Conservation (phyloP, 768 basidiomycete species). For the Phylloporus scabripes region DNA sequence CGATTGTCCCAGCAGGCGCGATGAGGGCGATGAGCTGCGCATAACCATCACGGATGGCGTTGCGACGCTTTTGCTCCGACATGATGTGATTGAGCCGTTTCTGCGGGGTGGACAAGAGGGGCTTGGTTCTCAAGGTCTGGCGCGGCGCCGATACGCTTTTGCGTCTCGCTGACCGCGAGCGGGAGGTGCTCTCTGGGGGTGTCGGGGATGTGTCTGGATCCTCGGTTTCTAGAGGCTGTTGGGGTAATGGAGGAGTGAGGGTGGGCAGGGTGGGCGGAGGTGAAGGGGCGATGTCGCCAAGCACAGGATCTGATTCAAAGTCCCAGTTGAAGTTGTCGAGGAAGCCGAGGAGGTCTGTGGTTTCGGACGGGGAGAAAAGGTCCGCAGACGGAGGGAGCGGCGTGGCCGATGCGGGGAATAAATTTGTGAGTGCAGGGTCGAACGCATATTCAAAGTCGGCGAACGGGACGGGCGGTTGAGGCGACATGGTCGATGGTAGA, state of each 20-base stretch:
- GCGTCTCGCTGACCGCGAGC: slow-evolving; percentile 15
- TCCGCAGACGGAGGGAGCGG: slow-evolving; percentile 68
- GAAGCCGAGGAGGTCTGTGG: slow-evolving; percentile 73
- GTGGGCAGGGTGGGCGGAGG: background rate
- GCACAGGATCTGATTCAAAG: slow-evolving; percentile 38
- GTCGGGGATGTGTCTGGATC: slow-evolving; percentile 3
- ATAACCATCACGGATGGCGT: slow-evolving; percentile 88
- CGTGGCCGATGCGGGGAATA: slow-evolving; percentile 56
- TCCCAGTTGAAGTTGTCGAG: slow-evolving; percentile 79
- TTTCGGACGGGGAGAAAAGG: slow-evolving; percentile 74
- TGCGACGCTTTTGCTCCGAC: slow-evolving; percentile 90
- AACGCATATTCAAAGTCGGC: slow-evolving; percentile 71
- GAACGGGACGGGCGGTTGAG: slow-evolving; percentile 53
- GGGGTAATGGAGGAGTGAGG: slow-evolving; percentile 1
- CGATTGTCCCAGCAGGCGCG: slow-evolving; percentile 70
- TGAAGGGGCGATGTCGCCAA: slow-evolving; percentile 10
- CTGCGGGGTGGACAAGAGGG: slow-evolving; percentile 75
- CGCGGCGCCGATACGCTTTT: slow-evolving; percentile 22
- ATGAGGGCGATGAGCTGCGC: slow-evolving; percentile 79
- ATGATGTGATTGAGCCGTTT: slow-evolving; percentile 91
- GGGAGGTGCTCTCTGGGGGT: slow-evolving; percentile 11
- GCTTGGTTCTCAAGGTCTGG: slow-evolving; percentile 43
- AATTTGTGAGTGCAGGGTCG: slow-evolving; percentile 49
- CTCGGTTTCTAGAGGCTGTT: slow-evolving; percentile 7
- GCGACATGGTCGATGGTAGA: slow-evolving; percentile 24